These are phyloP conservation scores for Synchytrium microbalum DNA, from an alignment of 371 early-diverging fungal genomes.

Conservation along the genomic window DNA sequence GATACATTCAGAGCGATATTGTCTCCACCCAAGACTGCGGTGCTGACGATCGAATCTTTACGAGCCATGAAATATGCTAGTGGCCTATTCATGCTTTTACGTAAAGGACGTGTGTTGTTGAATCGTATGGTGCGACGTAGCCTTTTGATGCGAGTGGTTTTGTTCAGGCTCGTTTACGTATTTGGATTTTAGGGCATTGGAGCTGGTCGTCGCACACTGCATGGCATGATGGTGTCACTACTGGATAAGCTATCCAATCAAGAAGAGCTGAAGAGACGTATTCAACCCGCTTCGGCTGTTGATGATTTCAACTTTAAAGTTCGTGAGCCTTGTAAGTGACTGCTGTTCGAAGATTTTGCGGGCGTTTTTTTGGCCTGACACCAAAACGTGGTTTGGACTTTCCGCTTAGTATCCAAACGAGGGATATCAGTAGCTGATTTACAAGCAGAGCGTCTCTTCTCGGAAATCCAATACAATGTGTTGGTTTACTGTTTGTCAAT, in stretches of 20 bases:
- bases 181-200: neutral
- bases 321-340: neutral
- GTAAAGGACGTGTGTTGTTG: neutral
- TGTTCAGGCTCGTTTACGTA: too few species aligned
- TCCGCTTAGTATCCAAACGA: neutral
- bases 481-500: neutral
- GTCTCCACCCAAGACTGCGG: neutral
- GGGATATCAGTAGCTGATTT: neutral
- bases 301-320: conserved; percentile 1
- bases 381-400: too few species aligned
- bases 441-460: neutral
- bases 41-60: neutral
- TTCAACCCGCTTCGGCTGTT: neutral
- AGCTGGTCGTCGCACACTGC: neutral
- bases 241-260: neutral
- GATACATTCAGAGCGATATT: neutral
- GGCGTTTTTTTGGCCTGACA: too few species aligned
- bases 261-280: neutral
- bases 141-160: too few species aligned
- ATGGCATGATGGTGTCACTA: neutral
- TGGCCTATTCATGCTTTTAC: neutral
- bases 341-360: too few species aligned
- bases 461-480: neutral
- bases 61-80: neutral
- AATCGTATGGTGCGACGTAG: neutral